Evolutionary conservation across 2,329 filamentous ascomycete genomes (phyloP), one percentile per base, ranked within the genome.

Genomic region (Sphaerulina musiva): DNA sequence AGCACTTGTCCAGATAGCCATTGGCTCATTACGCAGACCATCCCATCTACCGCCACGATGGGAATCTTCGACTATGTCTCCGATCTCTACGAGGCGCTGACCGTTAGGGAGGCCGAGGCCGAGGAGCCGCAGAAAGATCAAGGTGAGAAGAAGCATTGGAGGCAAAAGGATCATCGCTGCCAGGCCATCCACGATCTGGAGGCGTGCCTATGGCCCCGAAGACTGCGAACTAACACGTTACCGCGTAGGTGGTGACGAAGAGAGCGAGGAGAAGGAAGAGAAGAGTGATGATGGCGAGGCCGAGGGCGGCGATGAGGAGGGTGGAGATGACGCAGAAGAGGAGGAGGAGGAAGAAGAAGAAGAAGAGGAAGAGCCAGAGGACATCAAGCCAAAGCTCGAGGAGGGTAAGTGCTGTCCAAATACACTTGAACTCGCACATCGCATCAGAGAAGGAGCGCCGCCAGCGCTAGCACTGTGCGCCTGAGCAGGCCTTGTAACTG

Each of bases 301-400:
- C 49, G 65, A 65, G 49, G 64, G 70, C 58, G 74, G 72, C 54
- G 76, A 75, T 29, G 80, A 78, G 42, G 80, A 77, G 46, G 79
- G 74, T 7, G 76, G 74, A 40, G 79, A 78, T 20, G 79, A 80
- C 14, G 82, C 78, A 26, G 82, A 81, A 32, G 83, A 80, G 23
- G 83, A 84, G 42, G 86, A 84, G 42, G 84, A 86, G 34, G 85
- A 86, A 36, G 87, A 91, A 56, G 88, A 93, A 49, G 88, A 92
- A 59, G 86, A 91, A 58, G 85, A 89, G 58, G 86, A 90, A 61
- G 88, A 93, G 77, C 77, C 82, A 59, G 84, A 86, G 65, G 92
- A 97, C 72, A 84, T 86, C 66, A 95, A 95, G 81, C 88, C 91
- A 59, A 81, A 82, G 73, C 76, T 97, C 59, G 87, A 95, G 76